Percentiles rank a stretch among this genome's conserved stretches.
phyloP scores from a whole-genome alignment of 352 stramenopile species.

The Thalassiosira livingstoniorum region DNA sequence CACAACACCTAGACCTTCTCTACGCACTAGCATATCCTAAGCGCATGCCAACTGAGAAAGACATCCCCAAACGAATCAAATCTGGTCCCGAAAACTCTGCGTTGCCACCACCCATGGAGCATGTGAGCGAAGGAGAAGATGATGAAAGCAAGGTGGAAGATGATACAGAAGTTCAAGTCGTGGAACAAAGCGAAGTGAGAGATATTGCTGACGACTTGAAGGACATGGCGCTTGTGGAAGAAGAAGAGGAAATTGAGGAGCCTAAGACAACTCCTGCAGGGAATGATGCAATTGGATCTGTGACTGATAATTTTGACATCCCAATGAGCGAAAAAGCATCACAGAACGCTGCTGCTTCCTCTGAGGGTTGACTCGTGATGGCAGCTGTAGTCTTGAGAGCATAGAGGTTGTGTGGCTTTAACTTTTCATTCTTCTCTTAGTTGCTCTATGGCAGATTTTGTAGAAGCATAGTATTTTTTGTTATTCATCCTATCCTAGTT shows the following conservation, averaged over 20 bases:
- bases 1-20: conserved; percentile 80
- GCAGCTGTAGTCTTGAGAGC: too few relatives aligned
- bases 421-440: too few relatives aligned
- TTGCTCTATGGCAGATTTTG: too few relatives aligned
- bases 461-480: too few relatives aligned
- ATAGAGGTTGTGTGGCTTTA: too few relatives aligned
- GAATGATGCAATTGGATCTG: too few relatives aligned
- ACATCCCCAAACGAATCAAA: conserved; percentile 23
- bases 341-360: too few relatives aligned
- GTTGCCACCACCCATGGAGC: conserved; percentile 37
- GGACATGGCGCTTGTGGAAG: conserved; percentile 14
- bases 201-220: conserved; percentile 23
- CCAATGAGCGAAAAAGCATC: too few relatives aligned
- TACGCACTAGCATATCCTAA: conserved; percentile 81
- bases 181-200: background rate
- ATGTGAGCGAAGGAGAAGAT: conserved; percentile 27
- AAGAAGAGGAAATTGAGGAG: conserved; percentile 11
- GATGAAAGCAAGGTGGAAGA: conserved; percentile 37
- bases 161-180: conserved; percentile 17
- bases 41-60: conserved; percentile 44
- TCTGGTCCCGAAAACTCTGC: background rate
- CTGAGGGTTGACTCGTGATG: too few relatives aligned
- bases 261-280: background rate
- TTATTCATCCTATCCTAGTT: too few relatives aligned
- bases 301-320: too few relatives aligned